Evolutionary conservation across 176 grass and related monocot genomes (phyloP).

Genomic region (Paspalum notatum): DNA sequence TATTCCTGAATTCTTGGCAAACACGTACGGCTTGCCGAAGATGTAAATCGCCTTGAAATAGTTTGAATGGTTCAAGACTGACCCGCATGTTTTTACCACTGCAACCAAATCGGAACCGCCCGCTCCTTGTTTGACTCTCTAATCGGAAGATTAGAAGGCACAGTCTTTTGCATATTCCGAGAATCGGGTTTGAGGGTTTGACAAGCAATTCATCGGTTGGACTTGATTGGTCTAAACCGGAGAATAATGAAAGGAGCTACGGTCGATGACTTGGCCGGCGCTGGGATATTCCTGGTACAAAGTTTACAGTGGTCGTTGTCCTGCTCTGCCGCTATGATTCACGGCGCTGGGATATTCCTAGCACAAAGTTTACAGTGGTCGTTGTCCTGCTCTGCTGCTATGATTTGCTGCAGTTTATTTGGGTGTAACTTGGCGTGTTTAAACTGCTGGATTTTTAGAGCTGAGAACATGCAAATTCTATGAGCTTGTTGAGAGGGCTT

Average conservation of each 20-base stretch:
- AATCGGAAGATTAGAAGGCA: background rate
- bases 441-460: background rate
- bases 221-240: background rate
- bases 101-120: background rate
- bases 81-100: background rate
- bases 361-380: background rate
- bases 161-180: background rate
- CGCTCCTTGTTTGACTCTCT: background rate
- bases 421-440: background rate
- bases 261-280: background rate
- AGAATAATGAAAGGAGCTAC: conserved; percentile 15
- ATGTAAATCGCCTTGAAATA: too few species aligned
- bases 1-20: too few species aligned
- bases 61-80: background rate
- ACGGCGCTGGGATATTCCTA: background rate
- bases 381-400: background rate
- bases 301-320: background rate
- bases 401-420: background rate
- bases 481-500: too few species aligned
- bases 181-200: background rate
- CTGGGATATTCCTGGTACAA: background rate
- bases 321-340: background rate
- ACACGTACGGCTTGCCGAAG: too few species aligned
- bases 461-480: too few species aligned
- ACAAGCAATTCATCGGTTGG: background rate